Evolutionary conservation across 768 basidiomycete species (phyloP).

Genomic region (Suillus hirtellus): DNA sequence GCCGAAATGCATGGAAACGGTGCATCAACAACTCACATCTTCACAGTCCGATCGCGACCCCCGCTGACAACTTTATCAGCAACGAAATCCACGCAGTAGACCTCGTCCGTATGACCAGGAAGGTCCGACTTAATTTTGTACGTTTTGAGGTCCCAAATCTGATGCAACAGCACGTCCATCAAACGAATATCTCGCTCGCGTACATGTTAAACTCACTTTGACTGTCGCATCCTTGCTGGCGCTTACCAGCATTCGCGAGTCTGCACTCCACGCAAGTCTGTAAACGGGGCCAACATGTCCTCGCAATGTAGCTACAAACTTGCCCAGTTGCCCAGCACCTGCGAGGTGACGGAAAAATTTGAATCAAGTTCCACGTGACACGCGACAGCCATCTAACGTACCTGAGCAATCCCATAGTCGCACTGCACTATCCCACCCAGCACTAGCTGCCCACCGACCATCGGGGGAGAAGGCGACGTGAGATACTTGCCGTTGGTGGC

Average conservation of each 20-base stretch:
- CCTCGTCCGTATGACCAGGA: conserved; percentile 95
- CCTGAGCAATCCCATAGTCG: conserved; percentile 82
- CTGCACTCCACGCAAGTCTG: conserved; percentile 92
- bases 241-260: conserved; percentile 87
- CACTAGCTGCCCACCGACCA: conserved; percentile 88
- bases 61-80: conserved; percentile 99
- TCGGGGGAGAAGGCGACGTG: conserved; percentile 96
- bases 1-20: neutral
- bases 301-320: conserved; percentile 86
- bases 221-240: conserved; percentile 96
- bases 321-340: conserved; percentile 58
- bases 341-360: neutral
- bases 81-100: conserved; percentile 98
- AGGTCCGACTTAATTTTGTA: conserved; percentile 94
- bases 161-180: conserved; percentile 10
- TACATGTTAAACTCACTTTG: conserved; percentile 58
- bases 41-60: conserved; percentile 87
- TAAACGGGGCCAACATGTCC: conserved; percentile 97
- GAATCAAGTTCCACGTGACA: conserved; percentile 4
- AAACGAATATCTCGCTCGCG: neutral
- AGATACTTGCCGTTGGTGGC: conserved; percentile 92
- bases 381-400: conserved; percentile 42
- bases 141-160: conserved; percentile 97
- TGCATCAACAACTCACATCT: conserved; percentile 72
- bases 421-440: conserved; percentile 88